A percentile compares a stretch with the other conserved stretches of the same genome.
These are phyloP conservation scores for Termitomyces heimii DNA, from an alignment of 768 basidiomycete genomes.

Conservation along the genomic window DNA sequence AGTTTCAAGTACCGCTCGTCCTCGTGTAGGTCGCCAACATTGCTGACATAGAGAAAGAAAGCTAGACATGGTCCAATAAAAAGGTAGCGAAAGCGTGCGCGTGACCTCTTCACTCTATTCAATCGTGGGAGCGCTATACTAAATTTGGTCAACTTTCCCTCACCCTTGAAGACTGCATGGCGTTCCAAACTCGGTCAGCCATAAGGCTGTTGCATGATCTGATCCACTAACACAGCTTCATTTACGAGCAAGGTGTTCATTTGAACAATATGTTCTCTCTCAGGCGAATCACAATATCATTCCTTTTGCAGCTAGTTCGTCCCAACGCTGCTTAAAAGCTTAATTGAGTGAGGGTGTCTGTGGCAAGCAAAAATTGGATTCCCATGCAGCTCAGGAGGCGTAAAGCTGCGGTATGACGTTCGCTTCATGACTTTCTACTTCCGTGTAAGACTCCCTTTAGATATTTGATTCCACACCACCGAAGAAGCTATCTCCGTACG, in stretches of 20 bases:
- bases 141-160: background rate
- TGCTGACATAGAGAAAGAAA: constrained; percentile 21
- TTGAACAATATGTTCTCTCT: no score
- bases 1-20: constrained; percentile 8
- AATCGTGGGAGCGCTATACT: constrained; percentile 10
- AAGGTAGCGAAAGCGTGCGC: background rate
- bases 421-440: background rate
- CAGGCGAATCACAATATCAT: background rate
- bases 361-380: background rate
- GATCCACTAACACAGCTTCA: no score
- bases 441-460: background rate
- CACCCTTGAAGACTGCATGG: no score
- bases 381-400: background rate
- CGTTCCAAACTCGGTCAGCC: no score
- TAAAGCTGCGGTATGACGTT: background rate
- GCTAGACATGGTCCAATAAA: constrained; percentile 10
- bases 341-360: background rate
- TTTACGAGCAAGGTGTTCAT: no score
- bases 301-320: background rate
- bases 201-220: no score
- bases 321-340: background rate
- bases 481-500: background rate
- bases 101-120: background rate
- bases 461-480: background rate
- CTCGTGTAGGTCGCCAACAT: constrained; percentile 17